Percentiles rank a stretch among this genome's conserved stretches.
Evolutionary conservation across 1,139 yeast genomes (phyloP).

Genomic region (Taiozyma sp.): DNA sequence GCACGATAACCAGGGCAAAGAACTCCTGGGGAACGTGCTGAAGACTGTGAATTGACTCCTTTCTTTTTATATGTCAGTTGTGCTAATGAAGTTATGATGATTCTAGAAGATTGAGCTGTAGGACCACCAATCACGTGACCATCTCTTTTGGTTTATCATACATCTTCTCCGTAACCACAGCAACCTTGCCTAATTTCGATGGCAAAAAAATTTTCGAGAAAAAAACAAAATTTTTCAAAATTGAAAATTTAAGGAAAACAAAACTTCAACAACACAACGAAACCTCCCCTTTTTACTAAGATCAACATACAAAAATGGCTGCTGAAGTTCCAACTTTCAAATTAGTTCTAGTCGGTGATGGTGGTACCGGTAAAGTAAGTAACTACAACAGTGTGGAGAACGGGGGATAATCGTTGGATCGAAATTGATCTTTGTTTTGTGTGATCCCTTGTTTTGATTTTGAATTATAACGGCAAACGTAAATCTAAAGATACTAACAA

Average conservation of each 20-base stretch:
- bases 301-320: conserved; percentile 16
- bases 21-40: conserved; percentile 16
- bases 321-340: conserved; percentile 96
- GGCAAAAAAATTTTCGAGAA: conserved; percentile 6
- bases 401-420: no score
- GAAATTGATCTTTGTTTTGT: conserved; percentile 8
- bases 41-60: conserved; percentile 13
- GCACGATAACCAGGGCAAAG: conserved; percentile 7
- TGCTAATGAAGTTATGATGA: background rate
- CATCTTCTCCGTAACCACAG: background rate
- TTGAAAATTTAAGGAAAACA: background rate
- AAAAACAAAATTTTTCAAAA: conserved; percentile 2
- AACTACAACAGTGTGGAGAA: no score
- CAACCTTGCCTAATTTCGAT: conserved; percentile 3
- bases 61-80: background rate
- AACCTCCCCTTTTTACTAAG: background rate
- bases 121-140: background rate
- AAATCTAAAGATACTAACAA: background rate
- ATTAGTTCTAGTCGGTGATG: conserved; percentile 98
- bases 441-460: conserved; percentile 1
- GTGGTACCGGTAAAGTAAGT: conserved; percentile 96
- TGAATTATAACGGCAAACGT: background rate
- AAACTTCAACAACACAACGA: background rate
- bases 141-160: no score
- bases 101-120: background rate